These are phyloP conservation scores for Dryas integrifolia DNA, from an alignment of 331 rosid species.

Conservation along the genomic window DNA sequence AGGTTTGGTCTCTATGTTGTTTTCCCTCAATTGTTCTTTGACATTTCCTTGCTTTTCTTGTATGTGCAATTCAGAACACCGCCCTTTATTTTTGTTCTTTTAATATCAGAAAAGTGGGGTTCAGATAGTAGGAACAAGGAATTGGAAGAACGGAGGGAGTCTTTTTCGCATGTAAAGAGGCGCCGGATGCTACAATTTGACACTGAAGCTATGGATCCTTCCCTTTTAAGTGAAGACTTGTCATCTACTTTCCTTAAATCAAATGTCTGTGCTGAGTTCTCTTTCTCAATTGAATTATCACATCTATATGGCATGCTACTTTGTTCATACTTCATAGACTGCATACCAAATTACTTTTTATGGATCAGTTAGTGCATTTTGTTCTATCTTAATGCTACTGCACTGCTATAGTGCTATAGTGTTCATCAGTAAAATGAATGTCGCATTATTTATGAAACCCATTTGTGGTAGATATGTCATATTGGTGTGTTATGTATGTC, in stretches of 20 bases:
- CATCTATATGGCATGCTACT: conserved; percentile 3
- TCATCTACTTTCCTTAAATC: conserved; percentile 53
- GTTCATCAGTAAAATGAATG: neutral
- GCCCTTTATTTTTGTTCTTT: conserved; percentile 18
- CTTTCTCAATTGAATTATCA: conserved; percentile 8
- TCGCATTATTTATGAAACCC: neutral
- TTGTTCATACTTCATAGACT: neutral
- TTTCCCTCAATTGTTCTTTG: conserved; percentile 5
- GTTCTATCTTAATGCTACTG: conserved; percentile 14
- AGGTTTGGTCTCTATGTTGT: conserved; percentile 32
- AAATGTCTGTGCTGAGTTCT: conserved; percentile 51
- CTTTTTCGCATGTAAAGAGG: conserved; percentile 70
- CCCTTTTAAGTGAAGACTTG: conserved; percentile 49
- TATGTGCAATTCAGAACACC: conserved; percentile 8
- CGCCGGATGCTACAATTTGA: conserved; percentile 87
- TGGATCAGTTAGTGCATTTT: neutral
- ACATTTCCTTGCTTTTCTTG: conserved; percentile 14
- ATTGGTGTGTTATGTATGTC: neutral
- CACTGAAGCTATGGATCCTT: conserved; percentile 42
- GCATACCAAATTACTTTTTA: neutral
- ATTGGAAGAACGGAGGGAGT: conserved; percentile 51
- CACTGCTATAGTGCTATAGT: neutral
- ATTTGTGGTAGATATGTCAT: neutral
- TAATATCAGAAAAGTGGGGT: conserved; percentile 34
- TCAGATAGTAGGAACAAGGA: conserved; percentile 59